Base-by-base conservation (phyloP, 2,329 filamentous ascomycete species). In the Cytospora leucostoma region DNA sequence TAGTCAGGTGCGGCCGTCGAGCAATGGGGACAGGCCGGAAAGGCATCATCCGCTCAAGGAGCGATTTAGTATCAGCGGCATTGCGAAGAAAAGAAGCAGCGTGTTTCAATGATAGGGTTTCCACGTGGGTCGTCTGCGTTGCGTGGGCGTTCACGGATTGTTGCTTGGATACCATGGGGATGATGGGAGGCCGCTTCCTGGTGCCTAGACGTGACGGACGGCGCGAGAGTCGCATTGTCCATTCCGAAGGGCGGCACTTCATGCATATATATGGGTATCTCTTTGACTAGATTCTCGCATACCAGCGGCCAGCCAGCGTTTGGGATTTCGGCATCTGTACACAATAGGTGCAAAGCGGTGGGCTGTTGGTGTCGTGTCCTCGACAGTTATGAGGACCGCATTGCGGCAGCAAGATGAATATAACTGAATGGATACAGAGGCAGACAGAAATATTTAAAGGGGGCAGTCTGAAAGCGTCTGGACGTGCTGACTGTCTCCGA, bases 61-160 rank as follows among this genome's bases (percentile, higher is more conserved):
- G 7, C 70, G 72, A 56, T 65, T 67, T 8, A 63, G 69, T 7
- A 70, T 70, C 44, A 72, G 78, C 68, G 65, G 69, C 19, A 77
- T 72, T 63, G 68, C 69, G 47, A 67, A 86, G 71, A 93, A 92
- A 80, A 92, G 90, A 82, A 89, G 85, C 74, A 83, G 80, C 66
- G 53, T 66, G 19, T 64, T 62, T 44, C 51, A 74, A 55, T 77
- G 69, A 69, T 32, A 51, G 19, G 65, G 52, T 40, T 55, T 44
- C 47, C 59, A 52, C 56, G 64, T 40, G 11, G 56, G 27, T 49
- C 50, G 4, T 40, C 40, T 51, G 35, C 53, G 38, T 34, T 21
- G 40, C 52, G 34, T 44, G 32, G 61, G 50, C 49, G 50, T 59
- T 63, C n/a, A 21, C 10, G 50, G 54, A 6, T 8, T 47, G 10